Percentiles rank a stretch among this genome's conserved stretches.
phyloP scores from a whole-genome alignment of 768 basidiomycete species.

The Basidioascus undulatus region DNA sequence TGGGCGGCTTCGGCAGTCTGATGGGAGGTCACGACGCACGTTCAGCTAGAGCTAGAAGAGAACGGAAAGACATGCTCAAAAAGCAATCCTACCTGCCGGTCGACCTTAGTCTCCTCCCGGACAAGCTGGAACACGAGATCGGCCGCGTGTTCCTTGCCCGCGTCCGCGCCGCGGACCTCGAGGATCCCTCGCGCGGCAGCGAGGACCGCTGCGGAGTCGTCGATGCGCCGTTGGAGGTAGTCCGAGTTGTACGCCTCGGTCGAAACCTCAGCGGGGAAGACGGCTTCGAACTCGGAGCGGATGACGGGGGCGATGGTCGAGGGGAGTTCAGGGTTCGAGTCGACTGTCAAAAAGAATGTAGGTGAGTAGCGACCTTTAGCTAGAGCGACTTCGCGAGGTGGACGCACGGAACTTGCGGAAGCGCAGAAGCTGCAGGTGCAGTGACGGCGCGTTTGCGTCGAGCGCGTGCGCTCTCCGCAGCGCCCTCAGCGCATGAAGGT shows the following conservation, averaged over 20 bases:
- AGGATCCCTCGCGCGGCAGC: conserved; percentile 36
- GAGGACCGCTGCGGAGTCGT: conserved; percentile 30
- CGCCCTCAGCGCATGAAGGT: conserved; percentile 49
- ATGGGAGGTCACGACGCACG: background rate
- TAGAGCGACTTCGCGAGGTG: background rate
- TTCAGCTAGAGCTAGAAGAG: background rate
- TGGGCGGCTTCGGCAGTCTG: conserved; percentile 13
- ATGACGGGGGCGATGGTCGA: conserved; percentile 30
- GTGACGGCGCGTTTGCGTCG: conserved; percentile 32
- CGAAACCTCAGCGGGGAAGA: conserved; percentile 35
- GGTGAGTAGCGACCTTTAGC: background rate
- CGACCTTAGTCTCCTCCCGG: conserved; percentile 22
- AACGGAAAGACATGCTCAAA: background rate
- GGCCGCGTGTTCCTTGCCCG: conserved; percentile 37
- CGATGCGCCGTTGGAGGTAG: conserved; percentile 40
- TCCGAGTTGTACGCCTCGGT: conserved; percentile 48
- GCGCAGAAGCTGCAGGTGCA: conserved; percentile 48
- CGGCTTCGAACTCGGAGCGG: conserved; percentile 23
- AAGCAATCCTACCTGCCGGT: conserved; percentile 25
- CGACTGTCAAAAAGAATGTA: too few species aligned
- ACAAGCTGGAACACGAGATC: conserved; percentile 29
- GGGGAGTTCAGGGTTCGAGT: conserved; percentile 22
- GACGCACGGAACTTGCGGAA: conserved; percentile 32
- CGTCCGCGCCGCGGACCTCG: conserved; percentile 19
- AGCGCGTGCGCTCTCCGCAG: conserved; percentile 33